Evolutionary conservation across 2,329 filamentous ascomycete species (phyloP), one percentile per base, ranked within the genome.

Genomic region (Claviceps arundinis): DNA sequence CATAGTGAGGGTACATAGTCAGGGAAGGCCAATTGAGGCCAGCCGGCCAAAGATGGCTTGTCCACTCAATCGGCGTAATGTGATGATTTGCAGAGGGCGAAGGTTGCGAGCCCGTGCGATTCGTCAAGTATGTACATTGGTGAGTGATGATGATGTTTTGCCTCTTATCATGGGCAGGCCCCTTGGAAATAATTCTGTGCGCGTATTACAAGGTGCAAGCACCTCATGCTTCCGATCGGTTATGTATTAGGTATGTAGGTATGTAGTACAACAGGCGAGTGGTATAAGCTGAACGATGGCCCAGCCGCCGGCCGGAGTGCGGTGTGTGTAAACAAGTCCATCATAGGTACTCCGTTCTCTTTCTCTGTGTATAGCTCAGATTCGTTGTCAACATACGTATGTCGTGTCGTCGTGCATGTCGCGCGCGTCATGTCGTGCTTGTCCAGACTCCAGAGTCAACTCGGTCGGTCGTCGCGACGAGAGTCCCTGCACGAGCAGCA

Each of bases 161-260:
- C 51, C 48, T 50, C 37, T 40, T 14, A 37, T 30, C 30, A 30
- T 11, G 30, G 42, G 47, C 30, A 47, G 26, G 34, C 45, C 51
- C 47, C 37, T 45, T 45, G 47, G 43, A 30, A 26, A 19, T 24
- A 24, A 24, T 24, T 24, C 16, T 22, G 19, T 47, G 46, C 26
- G 48, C 40, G 47, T 38, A 44, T 37, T 19, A 41, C 24, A 17
- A 8, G 40, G 50, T 38, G 47, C 47, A 30, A 30, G 30, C 30
- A 43, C 51, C 51, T 52, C 51, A 49, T 52, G 47, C 46, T 30
- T 45, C 37, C 45, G 34, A 41, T 30, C 46, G 46, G 51, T 47
- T 19, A 34, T 34, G 26, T 37, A 19, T 46, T 37, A 19, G 9
- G 44, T 26, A 24, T 13, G 26, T 7, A 16, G 26, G 44, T 19